These are phyloP conservation scores for Oryza coarctata DNA, from an alignment of 176 grass and related monocot genomes.

Conservation along the genomic window DNA sequence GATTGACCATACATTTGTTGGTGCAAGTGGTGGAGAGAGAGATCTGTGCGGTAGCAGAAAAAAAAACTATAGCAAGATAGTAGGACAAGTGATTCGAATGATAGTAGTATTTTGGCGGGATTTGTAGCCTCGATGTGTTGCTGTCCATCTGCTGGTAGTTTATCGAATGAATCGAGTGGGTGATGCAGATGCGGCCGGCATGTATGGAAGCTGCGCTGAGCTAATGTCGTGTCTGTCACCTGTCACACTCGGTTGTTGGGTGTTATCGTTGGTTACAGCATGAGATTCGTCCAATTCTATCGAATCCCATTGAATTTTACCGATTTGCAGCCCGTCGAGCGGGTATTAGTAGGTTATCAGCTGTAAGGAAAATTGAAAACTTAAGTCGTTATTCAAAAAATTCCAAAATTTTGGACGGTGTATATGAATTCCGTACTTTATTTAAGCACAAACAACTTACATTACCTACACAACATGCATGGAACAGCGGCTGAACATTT, in stretches of 20 bases:
- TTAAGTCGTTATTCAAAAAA: too few relatives aligned
- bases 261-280: too few relatives aligned
- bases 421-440: conserved; percentile 7
- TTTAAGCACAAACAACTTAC: background rate
- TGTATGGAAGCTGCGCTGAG: background rate
- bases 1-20: background rate
- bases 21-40: background rate
- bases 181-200: background rate
- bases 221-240: background rate
- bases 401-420: background rate
- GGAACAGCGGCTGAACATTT: background rate
- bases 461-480: background rate
- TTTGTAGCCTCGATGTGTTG: background rate
- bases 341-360: background rate
- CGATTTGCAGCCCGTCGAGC: background rate
- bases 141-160: background rate
- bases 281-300: too few relatives aligned
- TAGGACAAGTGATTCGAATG: conserved; percentile 5
- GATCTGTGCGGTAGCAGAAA: conserved; percentile 38
- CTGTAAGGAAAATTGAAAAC: background rate
- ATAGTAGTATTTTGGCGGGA: background rate
- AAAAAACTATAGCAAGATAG: conserved; percentile 19
- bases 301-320: too few relatives aligned
- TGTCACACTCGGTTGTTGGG: background rate
- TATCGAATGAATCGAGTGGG: background rate